Conservation (phyloP, 495 filamentous ascomycete species). For the Cenococcum geophilum region DNA sequence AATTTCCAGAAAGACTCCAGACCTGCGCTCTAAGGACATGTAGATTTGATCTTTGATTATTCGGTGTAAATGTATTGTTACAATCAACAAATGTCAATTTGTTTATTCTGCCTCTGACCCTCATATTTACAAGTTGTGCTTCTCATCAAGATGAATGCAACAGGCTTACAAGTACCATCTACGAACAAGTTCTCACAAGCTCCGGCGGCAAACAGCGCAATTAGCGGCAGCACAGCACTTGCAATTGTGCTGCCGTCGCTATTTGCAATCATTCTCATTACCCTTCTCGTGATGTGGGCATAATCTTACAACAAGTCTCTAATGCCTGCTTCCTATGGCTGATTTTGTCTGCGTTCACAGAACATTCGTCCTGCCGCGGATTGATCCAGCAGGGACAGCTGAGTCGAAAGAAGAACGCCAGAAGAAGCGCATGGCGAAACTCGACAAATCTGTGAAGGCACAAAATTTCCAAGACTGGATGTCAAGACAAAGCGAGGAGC, state of each 20-base stretch:
- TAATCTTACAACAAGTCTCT: neutral
- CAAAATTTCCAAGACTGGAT: conserved; percentile 25
- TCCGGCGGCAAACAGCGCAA: neutral
- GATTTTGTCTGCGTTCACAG: neutral
- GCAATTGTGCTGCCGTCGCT: conserved; percentile 17
- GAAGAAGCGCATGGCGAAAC: conserved; percentile 19
- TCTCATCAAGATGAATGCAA: neutral
- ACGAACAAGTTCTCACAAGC: neutral
- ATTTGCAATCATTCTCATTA: conserved; percentile 17
- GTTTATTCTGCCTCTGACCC: too few species aligned
- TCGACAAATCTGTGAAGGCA: conserved; percentile 19
- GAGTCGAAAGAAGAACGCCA: conserved; percentile 15
- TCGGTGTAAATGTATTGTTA: too few species aligned
- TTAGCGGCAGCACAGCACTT: conserved; percentile 5
- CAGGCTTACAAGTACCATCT: neutral
- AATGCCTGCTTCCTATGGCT: neutral
- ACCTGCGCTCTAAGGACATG: too few species aligned
- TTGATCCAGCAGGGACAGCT: neutral
- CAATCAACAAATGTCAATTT: too few species aligned
- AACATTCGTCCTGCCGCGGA: conserved; percentile 10
- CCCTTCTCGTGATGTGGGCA: conserved; percentile 16
- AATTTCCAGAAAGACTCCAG: too few species aligned
- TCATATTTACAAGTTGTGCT: too few species aligned
- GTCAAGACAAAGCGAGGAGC: conserved; percentile 14
- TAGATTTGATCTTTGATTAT: too few species aligned